Evolutionary conservation across 2,329 filamentous ascomycete genomes (phyloP).

Genomic region (Scedosporium dehoogii): DNA sequence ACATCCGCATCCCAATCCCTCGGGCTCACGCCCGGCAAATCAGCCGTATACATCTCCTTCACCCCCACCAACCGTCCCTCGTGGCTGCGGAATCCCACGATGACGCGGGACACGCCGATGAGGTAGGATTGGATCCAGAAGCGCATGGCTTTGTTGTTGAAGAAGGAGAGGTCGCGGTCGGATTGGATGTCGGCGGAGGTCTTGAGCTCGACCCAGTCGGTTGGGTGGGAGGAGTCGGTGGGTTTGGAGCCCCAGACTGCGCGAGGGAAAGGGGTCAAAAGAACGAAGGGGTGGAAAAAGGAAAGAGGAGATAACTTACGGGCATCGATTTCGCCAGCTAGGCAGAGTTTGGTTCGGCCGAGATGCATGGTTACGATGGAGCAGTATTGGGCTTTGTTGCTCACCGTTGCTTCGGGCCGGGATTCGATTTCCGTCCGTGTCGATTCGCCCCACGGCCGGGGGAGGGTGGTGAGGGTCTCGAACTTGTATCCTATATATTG

Average conservation of each 20-base stretch:
- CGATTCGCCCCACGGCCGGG: conserved; percentile 62
- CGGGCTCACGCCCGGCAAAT: conserved; percentile 67
- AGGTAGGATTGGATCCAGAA: conserved; percentile 97
- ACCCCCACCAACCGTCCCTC: conserved; percentile 59
- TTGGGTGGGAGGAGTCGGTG: conserved; percentile 48
- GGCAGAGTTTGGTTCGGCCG: conserved; percentile 61
- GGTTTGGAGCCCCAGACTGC: conserved; percentile 83
- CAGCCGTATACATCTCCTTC: conserved; percentile 70
- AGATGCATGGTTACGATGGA: conserved; percentile 86
- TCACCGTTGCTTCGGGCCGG: conserved; percentile 62
- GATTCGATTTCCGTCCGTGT: conserved; percentile 68
- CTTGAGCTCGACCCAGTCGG: conserved; percentile 93
- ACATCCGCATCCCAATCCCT: conserved; percentile 83
- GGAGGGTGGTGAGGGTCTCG: conserved; percentile 72
- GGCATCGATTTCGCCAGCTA: conserved; percentile 91
- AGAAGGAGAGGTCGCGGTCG: conserved; percentile 60
- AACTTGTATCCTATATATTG: conserved; percentile 90
- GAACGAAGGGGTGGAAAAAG: not conserved
- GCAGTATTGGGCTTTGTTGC: conserved; percentile 91
- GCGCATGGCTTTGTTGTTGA: conserved; percentile 84
- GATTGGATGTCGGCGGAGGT: conserved; percentile 66
- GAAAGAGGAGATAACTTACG: conserved; percentile 39
- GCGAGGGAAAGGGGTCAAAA: not conserved
- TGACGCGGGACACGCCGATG: conserved; percentile 81
- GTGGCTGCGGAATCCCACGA: conserved; percentile 75